Conservation (phyloP, 2,329 filamentous ascomycete species). For the Onygenales sp. region DNA sequence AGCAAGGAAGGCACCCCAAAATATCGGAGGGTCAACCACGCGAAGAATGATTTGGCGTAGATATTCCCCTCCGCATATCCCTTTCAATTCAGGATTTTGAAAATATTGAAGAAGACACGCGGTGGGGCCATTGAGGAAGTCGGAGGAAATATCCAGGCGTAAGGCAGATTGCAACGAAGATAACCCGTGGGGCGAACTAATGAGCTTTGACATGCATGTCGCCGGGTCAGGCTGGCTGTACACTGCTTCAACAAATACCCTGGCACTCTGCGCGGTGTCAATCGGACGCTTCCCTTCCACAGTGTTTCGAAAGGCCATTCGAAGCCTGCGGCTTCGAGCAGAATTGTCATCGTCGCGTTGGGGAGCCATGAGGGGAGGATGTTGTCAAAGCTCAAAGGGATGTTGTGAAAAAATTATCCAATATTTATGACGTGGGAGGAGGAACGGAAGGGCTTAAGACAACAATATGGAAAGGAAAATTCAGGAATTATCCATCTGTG, state of each 20-base stretch:
- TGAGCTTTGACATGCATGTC: slow-evolving; percentile 31
- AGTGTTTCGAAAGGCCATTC: not conserved
- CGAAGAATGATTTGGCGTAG: slow-evolving; percentile 38
- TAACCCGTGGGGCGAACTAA: slow-evolving; percentile 23
- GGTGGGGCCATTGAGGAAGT: slow-evolving; percentile 32
- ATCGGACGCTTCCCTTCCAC: not conserved
- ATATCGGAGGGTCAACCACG: slow-evolving; percentile 43
- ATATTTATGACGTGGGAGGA: not conserved
- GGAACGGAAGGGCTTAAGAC: too few species aligned
- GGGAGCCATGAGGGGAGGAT: not conserved
- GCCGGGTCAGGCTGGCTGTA: slow-evolving; percentile 32
- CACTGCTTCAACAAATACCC: slow-evolving; percentile 39
- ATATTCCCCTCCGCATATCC: slow-evolving; percentile 15
- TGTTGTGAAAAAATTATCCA: not conserved
- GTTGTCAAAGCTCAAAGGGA: not conserved
- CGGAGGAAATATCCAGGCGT: slow-evolving; percentile 30
- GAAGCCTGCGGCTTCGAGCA: not conserved
- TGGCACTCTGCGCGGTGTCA: slow-evolving; percentile 26
- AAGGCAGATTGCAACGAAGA: slow-evolving; percentile 29
- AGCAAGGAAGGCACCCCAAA: slow-evolving; percentile 44
- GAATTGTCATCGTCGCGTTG: not conserved
- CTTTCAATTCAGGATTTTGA: slow-evolving; percentile 13
- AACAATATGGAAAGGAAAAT: too few species aligned
- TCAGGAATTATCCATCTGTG: too few species aligned
- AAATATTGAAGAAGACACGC: slow-evolving; percentile 27